phyloP scores from a whole-genome alignment of 2,329 filamentous ascomycete species.

The Hypoxylon sp. region DNA sequence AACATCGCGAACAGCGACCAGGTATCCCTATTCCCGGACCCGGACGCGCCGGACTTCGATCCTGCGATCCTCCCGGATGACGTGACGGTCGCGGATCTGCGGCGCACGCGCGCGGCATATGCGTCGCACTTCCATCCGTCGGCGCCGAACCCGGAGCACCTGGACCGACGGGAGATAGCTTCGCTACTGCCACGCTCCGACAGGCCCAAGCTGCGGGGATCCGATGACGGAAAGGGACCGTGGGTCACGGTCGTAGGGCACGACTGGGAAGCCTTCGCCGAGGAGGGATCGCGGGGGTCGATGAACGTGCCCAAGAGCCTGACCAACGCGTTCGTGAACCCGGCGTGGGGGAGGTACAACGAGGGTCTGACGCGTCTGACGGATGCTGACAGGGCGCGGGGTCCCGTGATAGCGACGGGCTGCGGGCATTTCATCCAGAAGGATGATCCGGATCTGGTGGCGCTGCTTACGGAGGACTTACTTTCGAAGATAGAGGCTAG shows the following conservation, averaged over 20 bases:
- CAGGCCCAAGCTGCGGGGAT: slow-evolving; percentile 58
- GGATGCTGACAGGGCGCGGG: slow-evolving; percentile 57
- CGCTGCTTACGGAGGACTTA: slow-evolving; percentile 46
- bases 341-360: slow-evolving; percentile 69
- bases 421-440: slow-evolving; percentile 71
- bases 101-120: slow-evolving; percentile 56
- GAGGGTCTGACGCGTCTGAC: slow-evolving; percentile 64
- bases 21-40: slow-evolving; percentile 69
- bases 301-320: slow-evolving; percentile 55
- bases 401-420: slow-evolving; percentile 62
- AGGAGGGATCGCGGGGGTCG: slow-evolving; percentile 58
- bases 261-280: slow-evolving; percentile 67
- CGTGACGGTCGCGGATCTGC: slow-evolving; percentile 56
- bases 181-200: slow-evolving; percentile 62
- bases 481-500: slow-evolving; percentile 28
- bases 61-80: slow-evolving; percentile 57
- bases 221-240: slow-evolving; percentile 54
- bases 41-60: slow-evolving; percentile 64
- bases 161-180: slow-evolving; percentile 63
- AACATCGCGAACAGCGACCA: slow-evolving; percentile 72
- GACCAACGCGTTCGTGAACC: slow-evolving; percentile 67
- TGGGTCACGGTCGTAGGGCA: slow-evolving; percentile 68
- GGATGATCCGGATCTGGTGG: slow-evolving; percentile 65
- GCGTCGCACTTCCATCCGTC: slow-evolving; percentile 63
- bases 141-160: slow-evolving; percentile 64